These are phyloP conservation scores for Pseudocercospora fuligena DNA, from an alignment of 2,329 filamentous ascomycete species.

Conservation along the genomic window DNA sequence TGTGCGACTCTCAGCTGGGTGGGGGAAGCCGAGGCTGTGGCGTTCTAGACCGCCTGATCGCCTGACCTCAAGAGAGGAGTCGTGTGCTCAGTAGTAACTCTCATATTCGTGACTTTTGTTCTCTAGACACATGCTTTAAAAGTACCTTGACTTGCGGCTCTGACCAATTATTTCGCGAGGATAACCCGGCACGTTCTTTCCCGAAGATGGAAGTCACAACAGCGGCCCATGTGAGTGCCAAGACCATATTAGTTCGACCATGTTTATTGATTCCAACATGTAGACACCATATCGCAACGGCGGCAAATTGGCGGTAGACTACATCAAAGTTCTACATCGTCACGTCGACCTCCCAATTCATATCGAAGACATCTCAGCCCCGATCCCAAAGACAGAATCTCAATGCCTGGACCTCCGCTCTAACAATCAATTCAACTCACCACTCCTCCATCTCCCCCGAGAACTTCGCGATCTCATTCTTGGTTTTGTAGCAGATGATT, in stretches of 20 bases:
- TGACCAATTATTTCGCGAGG: not conserved
- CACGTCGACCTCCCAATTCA: not conserved
- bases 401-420: not conserved
- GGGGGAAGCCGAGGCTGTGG: not conserved
- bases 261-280: not conserved
- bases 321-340: not conserved
- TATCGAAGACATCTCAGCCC: not conserved
- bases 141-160: not conserved
- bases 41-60: not conserved
- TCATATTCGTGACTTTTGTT: not conserved
- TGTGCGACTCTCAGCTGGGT: not conserved
- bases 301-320: not conserved
- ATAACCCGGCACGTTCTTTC: not conserved
- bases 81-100: not conserved
- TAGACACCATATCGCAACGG: not conserved
- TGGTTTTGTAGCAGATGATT: not conserved
- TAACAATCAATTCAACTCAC: constrained; percentile 9
- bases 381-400: not conserved
- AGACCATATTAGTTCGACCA: not conserved
- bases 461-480: constrained; percentile 22
- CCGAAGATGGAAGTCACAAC: not conserved
- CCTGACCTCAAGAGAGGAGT: not conserved
- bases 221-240: not conserved
- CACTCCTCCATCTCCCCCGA: constrained; percentile 18
- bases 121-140: not conserved